These are phyloP conservation scores for Beauveria brongniartii DNA, from an alignment of 2,329 filamentous ascomycete genomes.

Conservation along the genomic window DNA sequence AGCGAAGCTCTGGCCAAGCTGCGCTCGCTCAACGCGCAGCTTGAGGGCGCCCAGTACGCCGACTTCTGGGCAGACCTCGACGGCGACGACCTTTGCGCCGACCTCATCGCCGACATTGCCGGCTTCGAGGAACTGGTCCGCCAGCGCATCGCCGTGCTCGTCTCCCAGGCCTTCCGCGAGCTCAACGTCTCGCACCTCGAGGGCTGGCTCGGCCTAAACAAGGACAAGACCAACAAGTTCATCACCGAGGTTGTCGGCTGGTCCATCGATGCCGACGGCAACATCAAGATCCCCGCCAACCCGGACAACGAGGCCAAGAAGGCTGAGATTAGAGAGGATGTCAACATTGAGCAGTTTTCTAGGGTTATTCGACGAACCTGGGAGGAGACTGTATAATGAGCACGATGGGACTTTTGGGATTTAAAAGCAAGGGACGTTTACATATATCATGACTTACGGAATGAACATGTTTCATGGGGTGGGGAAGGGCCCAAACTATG, in stretches of 20 bases:
- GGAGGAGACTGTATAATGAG: slow-evolving; percentile 52
- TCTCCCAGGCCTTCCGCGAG: slow-evolving; percentile 73
- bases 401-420: neutral
- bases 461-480: slow-evolving; percentile 6
- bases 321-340: slow-evolving; percentile 89
- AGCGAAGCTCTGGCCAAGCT: slow-evolving; percentile 89
- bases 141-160: slow-evolving; percentile 77
- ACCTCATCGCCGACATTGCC: slow-evolving; percentile 85
- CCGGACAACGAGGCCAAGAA: slow-evolving; percentile 97
- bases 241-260: slow-evolving; percentile 80
- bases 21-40: slow-evolving; percentile 72
- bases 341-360: slow-evolving; percentile 80
- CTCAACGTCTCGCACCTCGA: slow-evolving; percentile 60
- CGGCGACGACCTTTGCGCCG: slow-evolving; percentile 90
- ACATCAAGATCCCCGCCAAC: slow-evolving; percentile 77
- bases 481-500: slow-evolving; percentile 9
- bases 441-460: slow-evolving; percentile 8
- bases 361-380: slow-evolving; percentile 76
- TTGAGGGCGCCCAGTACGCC: slow-evolving; percentile 83
- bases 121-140: slow-evolving; percentile 95
- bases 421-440: neutral
- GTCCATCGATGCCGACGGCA: slow-evolving; percentile 59
- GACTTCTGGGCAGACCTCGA: slow-evolving; percentile 91
- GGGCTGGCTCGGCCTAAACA: slow-evolving; percentile 66
- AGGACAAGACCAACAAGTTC: slow-evolving; percentile 65